phyloP scores from a whole-genome alignment of 2,329 filamentous ascomycete genomes.

The Beauveria scarabaeidicola region DNA sequence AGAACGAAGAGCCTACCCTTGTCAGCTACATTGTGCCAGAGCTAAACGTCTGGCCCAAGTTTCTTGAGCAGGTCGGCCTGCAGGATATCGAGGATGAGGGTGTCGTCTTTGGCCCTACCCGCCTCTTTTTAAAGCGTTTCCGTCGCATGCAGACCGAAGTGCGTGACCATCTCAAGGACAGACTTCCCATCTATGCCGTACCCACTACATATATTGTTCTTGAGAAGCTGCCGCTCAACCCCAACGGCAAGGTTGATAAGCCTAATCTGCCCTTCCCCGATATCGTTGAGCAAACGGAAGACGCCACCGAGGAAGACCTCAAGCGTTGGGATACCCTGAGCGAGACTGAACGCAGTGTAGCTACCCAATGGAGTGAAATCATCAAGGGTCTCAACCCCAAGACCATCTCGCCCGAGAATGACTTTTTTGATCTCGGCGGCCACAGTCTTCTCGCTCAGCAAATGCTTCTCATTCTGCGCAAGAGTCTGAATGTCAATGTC shows the following conservation, averaged over 20 bases:
- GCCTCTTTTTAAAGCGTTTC: conserved; percentile 36
- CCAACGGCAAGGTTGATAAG: conserved; percentile 74
- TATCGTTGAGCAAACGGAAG: conserved; percentile 45
- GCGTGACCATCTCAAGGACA: conserved; percentile 60
- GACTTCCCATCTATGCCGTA: conserved; percentile 31
- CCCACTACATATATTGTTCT: conserved; percentile 27
- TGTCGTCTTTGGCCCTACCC: conserved; percentile 32
- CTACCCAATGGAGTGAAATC: conserved; percentile 57
- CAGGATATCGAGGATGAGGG: conserved; percentile 49
- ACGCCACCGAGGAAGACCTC: conserved; percentile 26
- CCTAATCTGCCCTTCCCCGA: conserved; percentile 74
- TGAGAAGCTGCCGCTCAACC: conserved; percentile 57
- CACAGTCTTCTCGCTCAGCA: conserved; percentile 54
- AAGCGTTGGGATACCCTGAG: conserved; percentile 44
- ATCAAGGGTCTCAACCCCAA: conserved; percentile 59
- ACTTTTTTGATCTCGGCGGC: conserved; percentile 32
- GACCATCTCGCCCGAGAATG: conserved; percentile 26
- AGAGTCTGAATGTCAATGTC: conserved; percentile 22
- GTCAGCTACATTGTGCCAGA: conserved; percentile 89
- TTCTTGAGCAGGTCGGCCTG: conserved; percentile 47
- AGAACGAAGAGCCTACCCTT: conserved; percentile 59
- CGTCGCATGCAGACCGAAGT: conserved; percentile 40
- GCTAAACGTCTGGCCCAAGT: conserved; percentile 57
- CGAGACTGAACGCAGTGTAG: conserved; percentile 31
- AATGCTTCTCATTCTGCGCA: conserved; percentile 55